phyloP scores from a whole-genome alignment of 495 filamentous ascomycete species.

The Xylaria flabelliformis region DNA sequence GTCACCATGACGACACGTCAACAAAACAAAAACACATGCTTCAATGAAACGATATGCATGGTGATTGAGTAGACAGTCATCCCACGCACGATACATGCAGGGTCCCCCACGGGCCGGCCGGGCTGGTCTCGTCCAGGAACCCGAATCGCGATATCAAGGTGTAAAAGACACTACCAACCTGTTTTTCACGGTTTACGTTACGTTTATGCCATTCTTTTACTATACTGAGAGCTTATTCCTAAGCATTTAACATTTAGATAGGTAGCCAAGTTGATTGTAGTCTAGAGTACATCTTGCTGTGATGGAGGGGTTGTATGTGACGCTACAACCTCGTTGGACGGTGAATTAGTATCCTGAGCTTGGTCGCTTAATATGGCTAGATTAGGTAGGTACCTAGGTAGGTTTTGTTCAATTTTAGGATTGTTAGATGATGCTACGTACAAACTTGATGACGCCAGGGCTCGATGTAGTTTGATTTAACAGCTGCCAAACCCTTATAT shows the following conservation, averaged over 20 bases:
- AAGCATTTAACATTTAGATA: background rate
- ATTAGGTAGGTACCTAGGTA: background rate
- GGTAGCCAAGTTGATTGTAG: background rate
- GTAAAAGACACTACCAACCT: background rate
- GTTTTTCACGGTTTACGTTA: background rate
- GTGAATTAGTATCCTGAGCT: background rate
- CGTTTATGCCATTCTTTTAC: background rate
- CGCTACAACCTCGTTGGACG: background rate
- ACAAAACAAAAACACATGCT: background rate
- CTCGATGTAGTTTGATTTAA: background rate
- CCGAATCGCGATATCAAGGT: background rate
- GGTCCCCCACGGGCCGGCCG: background rate
- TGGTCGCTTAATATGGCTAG: background rate
- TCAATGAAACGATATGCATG: conserved; percentile 2
- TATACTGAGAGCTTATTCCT: background rate
- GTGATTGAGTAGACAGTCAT: background rate
- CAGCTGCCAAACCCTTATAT: background rate
- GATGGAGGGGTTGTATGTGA: background rate
- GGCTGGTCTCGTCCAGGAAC: background rate
- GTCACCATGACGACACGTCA: background rate
- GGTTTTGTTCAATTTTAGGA: background rate
- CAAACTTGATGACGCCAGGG: background rate
- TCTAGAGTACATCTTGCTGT: background rate
- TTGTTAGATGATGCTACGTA: background rate
- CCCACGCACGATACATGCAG: background rate